phyloP scores from a whole-genome alignment of 129 eudicot genomes.

The Gnaphalium uliginosum region DNA sequence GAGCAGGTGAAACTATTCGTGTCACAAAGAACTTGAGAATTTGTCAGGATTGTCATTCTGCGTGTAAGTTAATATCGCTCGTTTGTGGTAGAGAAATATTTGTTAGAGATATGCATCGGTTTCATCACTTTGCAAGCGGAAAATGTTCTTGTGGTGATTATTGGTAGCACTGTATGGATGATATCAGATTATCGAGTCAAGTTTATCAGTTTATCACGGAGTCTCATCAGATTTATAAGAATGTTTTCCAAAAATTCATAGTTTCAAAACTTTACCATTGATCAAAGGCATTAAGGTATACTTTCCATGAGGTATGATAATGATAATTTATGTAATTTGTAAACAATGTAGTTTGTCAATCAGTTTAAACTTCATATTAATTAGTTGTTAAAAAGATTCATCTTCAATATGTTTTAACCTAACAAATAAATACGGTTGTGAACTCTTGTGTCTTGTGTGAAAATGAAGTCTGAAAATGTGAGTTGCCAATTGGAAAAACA shows the following conservation, averaged over 20 bases:
- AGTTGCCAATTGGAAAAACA: conserved; percentile 29
- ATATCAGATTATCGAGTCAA: background rate
- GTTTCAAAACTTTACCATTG: background rate
- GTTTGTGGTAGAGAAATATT: conserved; percentile 35
- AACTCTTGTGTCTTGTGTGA: conserved; percentile 18
- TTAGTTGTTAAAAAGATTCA: too few species aligned
- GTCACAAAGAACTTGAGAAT: conserved; percentile 50
- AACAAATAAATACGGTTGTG: background rate
- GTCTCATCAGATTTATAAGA: background rate
- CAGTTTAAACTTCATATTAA: too few species aligned
- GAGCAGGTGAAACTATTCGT: conserved; percentile 36
- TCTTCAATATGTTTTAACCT: too few species aligned
- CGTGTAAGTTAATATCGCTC: conserved; percentile 39
- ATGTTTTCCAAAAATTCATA: background rate
- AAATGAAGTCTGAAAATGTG: conserved; percentile 21
- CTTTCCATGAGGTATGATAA: too few species aligned
- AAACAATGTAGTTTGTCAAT: too few species aligned
- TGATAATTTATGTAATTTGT: too few species aligned
- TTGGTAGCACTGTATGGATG: conserved; percentile 28
- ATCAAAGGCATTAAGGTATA: too few species aligned
- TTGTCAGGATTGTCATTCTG: conserved; percentile 51
- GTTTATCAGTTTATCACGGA: background rate
- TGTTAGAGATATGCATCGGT: conserved; percentile 48
- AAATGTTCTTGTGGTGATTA: conserved; percentile 55
- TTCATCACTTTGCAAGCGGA: conserved; percentile 45